Evolutionary conservation across 306 rosid genomes (phyloP).

Genomic region (Carpinus viminea): DNA sequence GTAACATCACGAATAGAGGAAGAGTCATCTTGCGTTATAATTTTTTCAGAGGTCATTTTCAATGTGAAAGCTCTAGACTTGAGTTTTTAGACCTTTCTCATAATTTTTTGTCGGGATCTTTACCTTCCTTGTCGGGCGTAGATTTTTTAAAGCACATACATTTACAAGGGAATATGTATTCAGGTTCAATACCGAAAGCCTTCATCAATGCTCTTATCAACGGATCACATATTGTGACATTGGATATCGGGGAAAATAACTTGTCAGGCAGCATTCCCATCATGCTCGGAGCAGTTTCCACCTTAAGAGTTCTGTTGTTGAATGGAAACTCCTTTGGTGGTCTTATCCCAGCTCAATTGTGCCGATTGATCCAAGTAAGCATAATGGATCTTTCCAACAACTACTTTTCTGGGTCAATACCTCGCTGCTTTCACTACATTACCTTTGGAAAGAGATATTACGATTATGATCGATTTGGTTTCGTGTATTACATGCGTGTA

Average conservation of each 20-base stretch:
- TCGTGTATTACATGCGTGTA: too few relatives aligned
- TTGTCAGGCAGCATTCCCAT: conserved; percentile 2
- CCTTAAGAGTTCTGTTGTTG: conserved; percentile 4
- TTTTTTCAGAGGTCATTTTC: not conserved
- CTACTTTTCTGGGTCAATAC: conserved; percentile 13
- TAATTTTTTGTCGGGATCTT: not conserved
- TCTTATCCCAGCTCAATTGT: conserved; percentile 5
- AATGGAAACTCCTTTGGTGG: not conserved
- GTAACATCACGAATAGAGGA: too few relatives aligned
- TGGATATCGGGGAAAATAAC: conserved; percentile 2
- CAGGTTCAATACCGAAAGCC: not conserved
- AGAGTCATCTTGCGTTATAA: not conserved
- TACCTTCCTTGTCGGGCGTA: not conserved
- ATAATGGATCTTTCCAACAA: conserved; percentile 15
- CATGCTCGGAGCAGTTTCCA: not conserved
- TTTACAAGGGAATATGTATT: not conserved
- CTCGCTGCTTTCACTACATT: conserved; percentile 7
- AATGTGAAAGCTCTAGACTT: too few relatives aligned
- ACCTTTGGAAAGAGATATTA: not conserved
- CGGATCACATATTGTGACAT: not conserved
- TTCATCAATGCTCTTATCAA: not conserved
- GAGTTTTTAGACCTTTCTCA: conserved; percentile 1
- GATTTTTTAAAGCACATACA: not conserved
- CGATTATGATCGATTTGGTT: too few relatives aligned
- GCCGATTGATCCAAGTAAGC: not conserved